A percentile compares a stretch with the other conserved stretches of the same genome.
Conservation (phyloP, 306 rosid genomes). For the Dryas alaskensis region DNA sequence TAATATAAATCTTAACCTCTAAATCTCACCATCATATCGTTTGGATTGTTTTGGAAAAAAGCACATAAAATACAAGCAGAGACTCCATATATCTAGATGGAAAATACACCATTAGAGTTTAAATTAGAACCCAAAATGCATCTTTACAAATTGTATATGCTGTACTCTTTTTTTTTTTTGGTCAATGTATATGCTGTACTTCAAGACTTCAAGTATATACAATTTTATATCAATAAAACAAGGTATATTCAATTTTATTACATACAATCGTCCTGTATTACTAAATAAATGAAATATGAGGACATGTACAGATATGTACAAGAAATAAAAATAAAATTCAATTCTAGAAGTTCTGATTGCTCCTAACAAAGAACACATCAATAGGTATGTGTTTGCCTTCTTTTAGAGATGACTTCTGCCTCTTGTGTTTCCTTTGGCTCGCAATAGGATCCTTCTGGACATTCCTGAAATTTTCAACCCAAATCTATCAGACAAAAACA, state of each 20-base stretch:
- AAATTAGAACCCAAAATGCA: slow-evolving; percentile 1
- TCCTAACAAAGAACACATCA: slow-evolving; percentile 68
- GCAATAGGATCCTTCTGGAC: slow-evolving; percentile 33
- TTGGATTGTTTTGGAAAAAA: too few species aligned
- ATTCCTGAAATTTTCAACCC: slow-evolving; percentile 31
- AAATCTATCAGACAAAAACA: background rate
- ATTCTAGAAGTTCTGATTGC: slow-evolving; percentile 35
- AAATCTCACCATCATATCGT: too few species aligned
- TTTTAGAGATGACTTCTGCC: slow-evolving; percentile 51
- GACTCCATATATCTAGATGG: too few species aligned
- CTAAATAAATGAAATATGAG: background rate
- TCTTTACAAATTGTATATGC: background rate
- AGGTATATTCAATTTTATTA: background rate
- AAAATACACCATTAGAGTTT: background rate
- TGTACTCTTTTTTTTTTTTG: too few species aligned
- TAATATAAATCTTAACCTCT: too few species aligned
- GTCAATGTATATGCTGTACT: background rate
- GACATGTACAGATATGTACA: slow-evolving; percentile 24
- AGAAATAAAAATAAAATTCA: background rate
- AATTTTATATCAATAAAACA: too few species aligned
- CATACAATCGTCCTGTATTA: background rate
- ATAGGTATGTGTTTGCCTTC: slow-evolving; percentile 61
- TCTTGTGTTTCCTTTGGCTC: slow-evolving; percentile 57
- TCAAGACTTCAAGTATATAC: too few species aligned
- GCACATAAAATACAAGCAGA: too few species aligned